A percentile compares a stretch with the other conserved stretches of the same genome.
Conservation (phyloP, 305 asterid species). For the Coffea humblotiana region DNA sequence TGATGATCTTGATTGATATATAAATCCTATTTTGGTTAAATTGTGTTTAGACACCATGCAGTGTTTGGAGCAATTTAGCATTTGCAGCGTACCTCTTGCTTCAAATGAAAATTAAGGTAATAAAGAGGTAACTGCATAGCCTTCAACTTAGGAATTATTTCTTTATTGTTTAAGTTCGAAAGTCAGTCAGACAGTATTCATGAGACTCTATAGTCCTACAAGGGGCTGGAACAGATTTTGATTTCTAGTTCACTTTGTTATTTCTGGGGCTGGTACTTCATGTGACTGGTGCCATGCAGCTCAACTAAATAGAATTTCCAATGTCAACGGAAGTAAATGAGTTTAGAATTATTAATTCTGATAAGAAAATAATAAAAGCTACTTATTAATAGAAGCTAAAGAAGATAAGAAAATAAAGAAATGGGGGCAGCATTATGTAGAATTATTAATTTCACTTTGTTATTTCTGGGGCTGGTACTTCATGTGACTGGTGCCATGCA, state of each 20-base stretch:
- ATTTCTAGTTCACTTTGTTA: not conserved
- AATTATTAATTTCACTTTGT: too few species aligned
- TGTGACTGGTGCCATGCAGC: not conserved
- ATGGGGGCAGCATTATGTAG: not conserved
- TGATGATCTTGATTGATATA: too few species aligned
- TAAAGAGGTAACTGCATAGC: not conserved
- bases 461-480: not conserved
- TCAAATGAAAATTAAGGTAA: too few species aligned
- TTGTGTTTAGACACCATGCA: too few species aligned
- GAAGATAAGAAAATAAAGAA: not conserved
- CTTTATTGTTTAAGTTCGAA: not conserved
- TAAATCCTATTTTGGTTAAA: too few species aligned
- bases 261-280: not conserved
- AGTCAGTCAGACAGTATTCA: not conserved
- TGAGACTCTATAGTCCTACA: not conserved
- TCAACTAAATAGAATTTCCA: not conserved
- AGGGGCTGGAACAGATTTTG: not conserved
- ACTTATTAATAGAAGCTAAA: not conserved
- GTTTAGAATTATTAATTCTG: too few species aligned
- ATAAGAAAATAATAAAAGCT: not conserved
- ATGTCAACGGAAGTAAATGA: not conserved
- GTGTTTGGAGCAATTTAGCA: too few species aligned
- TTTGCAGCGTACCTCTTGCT: too few species aligned
- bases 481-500: not conserved
- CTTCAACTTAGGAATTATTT: too few species aligned